Base-by-base conservation (phyloP, 371 early-diverging fungal genomes). In the Basidiobolus heterosporus region DNA sequence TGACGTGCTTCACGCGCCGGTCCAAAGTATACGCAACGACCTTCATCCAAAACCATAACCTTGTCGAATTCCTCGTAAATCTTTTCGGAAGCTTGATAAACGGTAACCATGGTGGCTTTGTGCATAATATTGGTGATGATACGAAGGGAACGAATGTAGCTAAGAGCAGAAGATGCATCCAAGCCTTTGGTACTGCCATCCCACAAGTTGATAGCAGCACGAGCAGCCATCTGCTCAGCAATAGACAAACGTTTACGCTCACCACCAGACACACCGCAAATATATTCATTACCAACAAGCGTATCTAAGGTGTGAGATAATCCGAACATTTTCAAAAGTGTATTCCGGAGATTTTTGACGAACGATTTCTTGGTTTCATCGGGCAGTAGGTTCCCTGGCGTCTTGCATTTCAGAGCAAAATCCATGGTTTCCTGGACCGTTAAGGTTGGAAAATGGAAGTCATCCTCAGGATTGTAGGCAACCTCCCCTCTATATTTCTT, bases 131-230 rank as follows among this genome's bases (percentile, higher is more conserved):
- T 70, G 24, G 69, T 66, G 57, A 66, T 61, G 41, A 71, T 66
- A 52, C 71, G 71, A 35, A 80, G 63, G 36, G 69, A 66, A 52
- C 69, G 60, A 17, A 78, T 59, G 47, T 75, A 74, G 52, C 77
- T 75, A 15, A 78, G 62, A 43, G 88, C 85, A 30, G 80, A 81
- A 44, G 81, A 74, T n/a, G 81, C 69, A 64, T 90, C 91, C n/a
- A 90, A 54, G 45, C 88, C 86, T 47, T 71, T 72, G n/a, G 80
- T 81, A 36, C 80, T 71, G 45, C 80, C 81, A 55, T 86, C 85
- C 67, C 80, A 72, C 45, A 82, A 66, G 37, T 77, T 69, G 45
- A 81, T 62, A 14, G 68, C 60, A 22, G 79, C 71, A 49, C 65
- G 65, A 38, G 78, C 67, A 7, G 84, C 65, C 19, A 88, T 69